Percentiles rank a stretch among this genome's conserved stretches.
These are phyloP conservation scores for Ophiostoma tasmaniense DNA, from an alignment of 2,329 filamentous ascomycete genomes.

Conservation along the genomic window DNA sequence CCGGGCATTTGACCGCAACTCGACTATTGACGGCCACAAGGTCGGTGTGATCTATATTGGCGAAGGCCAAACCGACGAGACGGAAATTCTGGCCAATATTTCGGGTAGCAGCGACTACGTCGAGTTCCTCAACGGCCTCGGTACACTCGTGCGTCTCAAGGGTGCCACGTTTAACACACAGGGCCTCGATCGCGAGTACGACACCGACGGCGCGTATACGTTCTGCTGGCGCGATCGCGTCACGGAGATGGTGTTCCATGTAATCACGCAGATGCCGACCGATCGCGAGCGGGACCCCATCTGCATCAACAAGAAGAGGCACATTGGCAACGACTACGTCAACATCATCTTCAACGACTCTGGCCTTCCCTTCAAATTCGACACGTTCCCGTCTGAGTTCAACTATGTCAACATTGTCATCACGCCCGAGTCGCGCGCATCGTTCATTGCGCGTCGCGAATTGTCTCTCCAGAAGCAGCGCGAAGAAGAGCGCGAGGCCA, in stretches of 20 bases:
- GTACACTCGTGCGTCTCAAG: constrained; percentile 71
- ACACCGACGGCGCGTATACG: constrained; percentile 77
- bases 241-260: constrained; percentile 90
- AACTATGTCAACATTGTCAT: constrained; percentile 97
- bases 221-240: constrained; percentile 93
- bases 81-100: constrained; percentile 78
- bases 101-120: constrained; percentile 82
- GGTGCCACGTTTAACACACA: constrained; percentile 87
- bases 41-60: constrained; percentile 91
- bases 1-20: constrained; percentile 72
- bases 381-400: constrained; percentile 90
- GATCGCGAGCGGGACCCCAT: constrained; percentile 65
- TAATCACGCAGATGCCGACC: constrained; percentile 96
- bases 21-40: constrained; percentile 90
- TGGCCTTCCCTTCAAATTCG: constrained; percentile 76
- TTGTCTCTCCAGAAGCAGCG: constrained; percentile 25
- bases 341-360: constrained; percentile 98
- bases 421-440: constrained; percentile 71
- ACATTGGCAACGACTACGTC: constrained; percentile 96
- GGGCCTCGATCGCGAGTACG: constrained; percentile 69
- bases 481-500: constrained; percentile 17
- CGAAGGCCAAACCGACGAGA: constrained; percentile 72
- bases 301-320: constrained; percentile 79
- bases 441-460: constrained; percentile 59
- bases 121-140: constrained; percentile 72